Percentiles rank a stretch among this genome's conserved stretches.
These are phyloP conservation scores for Mycena sp. DNA, from an alignment of 1,284 basidiomycete genomes.

Conservation along the genomic window DNA sequence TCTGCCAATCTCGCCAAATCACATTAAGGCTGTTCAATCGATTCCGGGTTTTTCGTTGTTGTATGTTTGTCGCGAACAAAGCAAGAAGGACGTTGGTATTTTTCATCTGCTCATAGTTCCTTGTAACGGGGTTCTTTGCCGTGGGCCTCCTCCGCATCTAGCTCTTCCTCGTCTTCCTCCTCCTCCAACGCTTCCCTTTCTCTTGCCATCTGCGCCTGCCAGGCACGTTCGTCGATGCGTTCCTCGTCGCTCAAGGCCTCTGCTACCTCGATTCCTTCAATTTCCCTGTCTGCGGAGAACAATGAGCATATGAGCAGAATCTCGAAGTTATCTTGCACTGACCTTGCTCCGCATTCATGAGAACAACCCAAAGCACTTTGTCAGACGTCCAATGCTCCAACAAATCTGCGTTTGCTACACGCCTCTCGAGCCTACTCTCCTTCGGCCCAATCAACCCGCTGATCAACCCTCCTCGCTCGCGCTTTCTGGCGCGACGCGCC, in stretches of 20 bases:
- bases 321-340: neutral
- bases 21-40: neutral
- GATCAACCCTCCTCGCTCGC: conserved; percentile 7
- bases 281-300: conserved; percentile 23
- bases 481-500: neutral
- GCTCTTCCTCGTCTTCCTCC: neutral
- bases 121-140: neutral
- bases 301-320: neutral
- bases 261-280: conserved; percentile 26
- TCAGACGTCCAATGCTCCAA: conserved; percentile 33
- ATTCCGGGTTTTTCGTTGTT: too few species aligned
- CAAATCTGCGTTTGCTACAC: conserved; percentile 30
- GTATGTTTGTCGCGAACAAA: too few species aligned
- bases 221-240: conserved; percentile 5
- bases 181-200: conserved; percentile 20
- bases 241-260: conserved; percentile 22
- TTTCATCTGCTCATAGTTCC: neutral
- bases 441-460: conserved; percentile 16
- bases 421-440: conserved; percentile 19
- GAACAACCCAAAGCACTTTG: conserved; percentile 34
- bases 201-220: conserved; percentile 8
- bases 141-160: neutral
- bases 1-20: too few species aligned
- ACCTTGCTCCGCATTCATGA: conserved; percentile 34
- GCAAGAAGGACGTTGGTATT: too few species aligned